These are phyloP conservation scores for Pseudisothecium myosuroides DNA, from an alignment of 225 moss, liverwort and hornwort genomes.

Conservation along the genomic window DNA sequence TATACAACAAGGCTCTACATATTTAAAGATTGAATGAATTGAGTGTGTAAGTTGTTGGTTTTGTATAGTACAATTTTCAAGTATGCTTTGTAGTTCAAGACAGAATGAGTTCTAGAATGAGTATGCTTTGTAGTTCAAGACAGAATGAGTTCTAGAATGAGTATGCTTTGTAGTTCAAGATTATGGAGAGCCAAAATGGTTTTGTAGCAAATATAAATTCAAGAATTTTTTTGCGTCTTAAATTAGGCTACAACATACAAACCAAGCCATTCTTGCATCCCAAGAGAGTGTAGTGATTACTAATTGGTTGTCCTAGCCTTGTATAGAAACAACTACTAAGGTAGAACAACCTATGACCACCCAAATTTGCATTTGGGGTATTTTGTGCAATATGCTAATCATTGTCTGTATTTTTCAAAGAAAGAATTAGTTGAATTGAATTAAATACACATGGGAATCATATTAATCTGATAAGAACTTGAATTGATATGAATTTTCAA, in stretches of 20 bases:
- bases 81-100: not conserved
- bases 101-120: rapidly evolving
- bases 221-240: rapidly evolving
- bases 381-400: no score
- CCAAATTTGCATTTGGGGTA: no score
- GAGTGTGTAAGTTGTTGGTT: rapidly evolving
- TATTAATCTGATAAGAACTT: no score
- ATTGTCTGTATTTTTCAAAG: no score
- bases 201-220: not conserved
- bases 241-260: rapidly evolving
- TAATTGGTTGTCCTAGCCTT: not conserved
- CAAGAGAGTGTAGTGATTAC: no score
- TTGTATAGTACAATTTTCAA: not conserved
- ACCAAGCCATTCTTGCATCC: not conserved
- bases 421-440: no score
- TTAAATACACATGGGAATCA: no score
- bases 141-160: rapidly evolving
- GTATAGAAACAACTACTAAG: not conserved
- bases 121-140: not conserved
- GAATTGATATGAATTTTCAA: no score
- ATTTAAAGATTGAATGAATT: no score
- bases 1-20: not conserved
- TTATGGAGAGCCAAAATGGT: not conserved
- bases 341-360: no score
- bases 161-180: no score